Evolutionary conservation across 2,329 filamentous ascomycete species (phyloP), one percentile per base, ranked within the genome.

Genomic region (Trichoderma gracile): DNA sequence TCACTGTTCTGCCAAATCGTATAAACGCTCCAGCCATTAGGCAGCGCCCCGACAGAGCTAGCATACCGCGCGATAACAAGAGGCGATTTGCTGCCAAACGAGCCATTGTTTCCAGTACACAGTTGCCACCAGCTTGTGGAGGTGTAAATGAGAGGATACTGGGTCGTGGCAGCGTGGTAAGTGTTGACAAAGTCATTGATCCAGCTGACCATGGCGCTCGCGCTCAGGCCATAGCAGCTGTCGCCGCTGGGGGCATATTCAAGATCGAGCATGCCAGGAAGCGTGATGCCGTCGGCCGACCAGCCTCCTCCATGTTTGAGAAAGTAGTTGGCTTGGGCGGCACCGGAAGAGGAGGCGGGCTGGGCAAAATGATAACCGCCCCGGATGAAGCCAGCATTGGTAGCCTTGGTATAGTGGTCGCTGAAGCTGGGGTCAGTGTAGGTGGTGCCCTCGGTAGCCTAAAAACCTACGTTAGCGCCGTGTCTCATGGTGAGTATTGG

Each of bases 201-300:
- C 83, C 83, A 86, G 19, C 75, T 69, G 1, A 83, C 80, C 77
- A 84, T 84, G 43, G 71, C 73, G n/a, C 73, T 74, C 4, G 72
- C 65, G 50, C 78, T 79, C 66, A 84, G 73, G 7, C 80, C 81
- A 67, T 78, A 82, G 73, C 82, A 84, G 23, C 70, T 74, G 56
- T 72, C 70, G 5, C 77, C 75, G 27, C 69, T 71, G 14, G 75
- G 74, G 65, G 73, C 75, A 65, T 76, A 78, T 73, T 85, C 83
- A 14, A 86, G 75, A 68, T 85, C 84, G 7, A 86, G 76, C 82
- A 86, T 84, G 3, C 84, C 83, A 1, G 83, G 84, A 0, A 86
- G 77, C 9, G 83, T 86, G 67, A 78, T 79, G 56, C 82, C 82
- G 67, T 86, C 83, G 19, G 70, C 72, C 21, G 77, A 77, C 84